Evolutionary conservation across 768 basidiomycete species (phyloP), one percentile per base, ranked within the genome.

Genomic region (Lactarius trivialis): DNA sequence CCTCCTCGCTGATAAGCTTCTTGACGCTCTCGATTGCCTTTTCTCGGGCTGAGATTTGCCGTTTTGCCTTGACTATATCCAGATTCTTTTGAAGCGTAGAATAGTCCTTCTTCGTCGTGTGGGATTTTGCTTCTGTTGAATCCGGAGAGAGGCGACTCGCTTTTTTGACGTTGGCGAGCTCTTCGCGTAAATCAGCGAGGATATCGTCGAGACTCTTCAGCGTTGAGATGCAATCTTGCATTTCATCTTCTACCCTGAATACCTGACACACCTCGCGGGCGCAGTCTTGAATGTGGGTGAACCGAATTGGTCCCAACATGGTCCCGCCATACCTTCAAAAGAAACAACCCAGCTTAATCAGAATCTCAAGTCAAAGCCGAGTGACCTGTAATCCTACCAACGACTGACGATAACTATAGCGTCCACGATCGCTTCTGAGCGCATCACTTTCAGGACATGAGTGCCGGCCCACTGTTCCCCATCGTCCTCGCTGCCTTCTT

Each of bases 361-460:
- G 28, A 21, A 32, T n/a, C 8, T 32, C 5, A 24, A 53, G 14
- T 26, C 34, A 26, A 30, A 17, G 33, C 24, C 19, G 26, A 9
- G 19, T 37, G 6, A 19, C 24, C 34, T 52, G 19, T 28, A 17
- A 41, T 26, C 76, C 65, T 71, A 91, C 89, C 91, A 89, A 60
- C 91, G 82, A 72, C 82, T 86, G 41, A 92, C 87, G 63, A 92
- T 78, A 12, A 93, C 85, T 4, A 88, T 87, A 9, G 86, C 89
- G 70, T 93, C 91, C 30, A 92, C 78, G 19, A 85, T 78, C 1
- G 83, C 85, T 64, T 84, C 79, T n/a, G 76, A 75, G 68, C 83
- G 79, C 86, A 94, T 88, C 14, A 83, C 81, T 66, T 79, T 82
- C 65, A 89, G 70, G 32, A 90, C 77, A 63, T 78, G 80, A 17